These are phyloP conservation scores for Penicillium sp. DNA, from an alignment of 2,329 filamentous ascomycete species.

Conservation along the genomic window DNA sequence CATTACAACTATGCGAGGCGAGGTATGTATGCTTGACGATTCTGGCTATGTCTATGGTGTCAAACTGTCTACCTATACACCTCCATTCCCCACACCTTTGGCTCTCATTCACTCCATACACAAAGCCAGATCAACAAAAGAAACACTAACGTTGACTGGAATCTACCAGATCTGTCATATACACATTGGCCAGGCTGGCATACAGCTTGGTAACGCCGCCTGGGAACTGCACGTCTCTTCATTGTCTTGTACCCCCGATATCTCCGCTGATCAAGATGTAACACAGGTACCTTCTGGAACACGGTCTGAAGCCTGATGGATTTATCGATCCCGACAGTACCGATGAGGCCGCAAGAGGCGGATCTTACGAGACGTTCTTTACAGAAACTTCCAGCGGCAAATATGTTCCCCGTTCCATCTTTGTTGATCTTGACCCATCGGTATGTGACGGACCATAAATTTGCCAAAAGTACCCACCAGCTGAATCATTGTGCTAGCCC, in stretches of 20 bases:
- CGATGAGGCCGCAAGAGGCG: slow-evolving; percentile 52
- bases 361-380: slow-evolving; percentile 66
- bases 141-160: slow-evolving; percentile 10
- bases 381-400: slow-evolving; percentile 63
- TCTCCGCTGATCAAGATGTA: slow-evolving; percentile 1
- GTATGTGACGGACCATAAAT: slow-evolving; percentile 30
- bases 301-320: slow-evolving; percentile 62
- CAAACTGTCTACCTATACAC: neutral
- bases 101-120: neutral
- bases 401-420: slow-evolving; percentile 67
- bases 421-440: slow-evolving; percentile 65
- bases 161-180: slow-evolving; percentile 59
- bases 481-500: slow-evolving; percentile 41
- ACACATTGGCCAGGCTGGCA: slow-evolving; percentile 67
- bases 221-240: slow-evolving; percentile 62
- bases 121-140: neutral
- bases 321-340: slow-evolving; percentile 55
- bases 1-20: neutral
- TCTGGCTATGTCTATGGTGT: neutral
- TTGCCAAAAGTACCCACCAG: neutral
- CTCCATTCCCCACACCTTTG: neutral
- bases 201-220: slow-evolving; percentile 65
- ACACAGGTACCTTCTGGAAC: slow-evolving; percentile 63
- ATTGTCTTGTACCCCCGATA: slow-evolving; percentile 28
- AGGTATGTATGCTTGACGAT: neutral